A percentile compares a stretch with the other conserved stretches of the same genome.
Conservation (phyloP, 2,329 filamentous ascomycete genomes). For the Aspergillus sojae region DNA sequence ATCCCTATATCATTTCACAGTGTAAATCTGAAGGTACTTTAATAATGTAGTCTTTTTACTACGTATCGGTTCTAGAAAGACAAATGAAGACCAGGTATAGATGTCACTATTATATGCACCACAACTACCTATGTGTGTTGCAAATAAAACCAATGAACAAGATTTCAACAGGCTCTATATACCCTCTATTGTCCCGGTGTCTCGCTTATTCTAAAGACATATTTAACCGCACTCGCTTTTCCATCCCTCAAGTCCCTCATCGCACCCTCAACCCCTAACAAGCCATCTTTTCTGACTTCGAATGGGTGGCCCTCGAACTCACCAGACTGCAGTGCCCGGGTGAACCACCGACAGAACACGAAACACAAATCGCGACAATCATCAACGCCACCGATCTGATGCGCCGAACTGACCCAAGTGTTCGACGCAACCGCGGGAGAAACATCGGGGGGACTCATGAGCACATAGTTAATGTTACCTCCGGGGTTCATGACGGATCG, state of each 20-base stretch:
- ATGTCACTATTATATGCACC: too few relatives aligned
- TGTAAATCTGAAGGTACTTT: too few relatives aligned
- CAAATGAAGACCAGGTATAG: too few relatives aligned
- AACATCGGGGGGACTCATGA: not conserved
- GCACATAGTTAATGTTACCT: not conserved
- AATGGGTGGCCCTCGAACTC: slow-evolving; percentile 53
- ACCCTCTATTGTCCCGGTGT: slow-evolving; percentile 31
- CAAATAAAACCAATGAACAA: too few relatives aligned
- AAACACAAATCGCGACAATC: slow-evolving; percentile 37
- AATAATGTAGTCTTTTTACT: too few relatives aligned
- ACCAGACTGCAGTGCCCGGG: slow-evolving; percentile 48
- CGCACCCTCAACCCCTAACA: slow-evolving; percentile 56
- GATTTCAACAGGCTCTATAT: too few relatives aligned
- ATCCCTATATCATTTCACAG: too few relatives aligned
- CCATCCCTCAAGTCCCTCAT: slow-evolving; percentile 60
- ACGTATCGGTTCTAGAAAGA: too few relatives aligned
- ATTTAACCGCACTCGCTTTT: slow-evolving; percentile 66
- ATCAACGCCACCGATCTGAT: slow-evolving; percentile 6
- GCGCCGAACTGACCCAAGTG: slow-evolving; percentile 12
- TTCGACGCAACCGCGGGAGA: slow-evolving; percentile 11
- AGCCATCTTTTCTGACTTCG: slow-evolving; percentile 54
- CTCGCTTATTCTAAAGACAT: slow-evolving; percentile 54
- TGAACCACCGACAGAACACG: slow-evolving; percentile 49
- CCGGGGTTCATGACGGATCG: slow-evolving; percentile 11
- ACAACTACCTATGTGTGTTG: too few relatives aligned